Conservation (phyloP, 495 filamentous ascomycete genomes). For the Parathielavia appendiculata region DNA sequence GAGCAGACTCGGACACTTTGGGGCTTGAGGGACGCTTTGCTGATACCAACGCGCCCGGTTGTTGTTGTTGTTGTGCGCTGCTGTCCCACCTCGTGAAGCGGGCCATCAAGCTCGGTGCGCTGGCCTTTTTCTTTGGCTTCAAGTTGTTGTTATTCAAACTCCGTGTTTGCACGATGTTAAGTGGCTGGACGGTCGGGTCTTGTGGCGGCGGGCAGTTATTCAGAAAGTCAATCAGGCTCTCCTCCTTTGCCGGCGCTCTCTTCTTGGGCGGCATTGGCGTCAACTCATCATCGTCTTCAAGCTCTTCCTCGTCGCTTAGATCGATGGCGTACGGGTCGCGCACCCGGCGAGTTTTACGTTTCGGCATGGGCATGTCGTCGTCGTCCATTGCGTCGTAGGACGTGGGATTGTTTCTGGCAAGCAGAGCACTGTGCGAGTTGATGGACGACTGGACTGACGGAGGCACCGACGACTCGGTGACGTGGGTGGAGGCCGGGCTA, state of each 20-base stretch:
- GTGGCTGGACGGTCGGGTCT: slow-evolving; percentile 40
- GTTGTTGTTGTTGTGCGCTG: neutral
- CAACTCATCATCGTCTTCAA: slow-evolving; percentile 48
- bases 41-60: slow-evolving; percentile 6
- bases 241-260: slow-evolving; percentile 49
- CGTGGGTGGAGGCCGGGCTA: slow-evolving; percentile 43
- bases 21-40: slow-evolving; percentile 14
- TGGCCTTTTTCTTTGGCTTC: slow-evolving; percentile 56
- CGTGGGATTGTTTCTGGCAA: slow-evolving; percentile 32
- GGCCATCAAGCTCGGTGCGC: slow-evolving; percentile 56
- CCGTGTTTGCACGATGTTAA: slow-evolving; percentile 25
- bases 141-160: neutral
- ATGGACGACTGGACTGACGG: slow-evolving; percentile 42
- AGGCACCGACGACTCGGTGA: slow-evolving; percentile 33
- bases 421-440: slow-evolving; percentile 48
- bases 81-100: slow-evolving; percentile 50
- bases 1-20: slow-evolving; percentile 21
- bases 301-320: slow-evolving; percentile 67
- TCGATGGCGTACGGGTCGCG: slow-evolving; percentile 92
- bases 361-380: slow-evolving; percentile 50
- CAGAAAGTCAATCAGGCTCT: slow-evolving; percentile 85
- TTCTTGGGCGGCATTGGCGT: slow-evolving; percentile 28
- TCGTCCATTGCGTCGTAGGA: slow-evolving; percentile 29
- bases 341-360: slow-evolving; percentile 68
- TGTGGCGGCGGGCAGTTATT: slow-evolving; percentile 72